These are phyloP conservation scores for Juglanconis sp. DNA, from an alignment of 2,329 filamentous ascomycete genomes.

Conservation along the genomic window DNA sequence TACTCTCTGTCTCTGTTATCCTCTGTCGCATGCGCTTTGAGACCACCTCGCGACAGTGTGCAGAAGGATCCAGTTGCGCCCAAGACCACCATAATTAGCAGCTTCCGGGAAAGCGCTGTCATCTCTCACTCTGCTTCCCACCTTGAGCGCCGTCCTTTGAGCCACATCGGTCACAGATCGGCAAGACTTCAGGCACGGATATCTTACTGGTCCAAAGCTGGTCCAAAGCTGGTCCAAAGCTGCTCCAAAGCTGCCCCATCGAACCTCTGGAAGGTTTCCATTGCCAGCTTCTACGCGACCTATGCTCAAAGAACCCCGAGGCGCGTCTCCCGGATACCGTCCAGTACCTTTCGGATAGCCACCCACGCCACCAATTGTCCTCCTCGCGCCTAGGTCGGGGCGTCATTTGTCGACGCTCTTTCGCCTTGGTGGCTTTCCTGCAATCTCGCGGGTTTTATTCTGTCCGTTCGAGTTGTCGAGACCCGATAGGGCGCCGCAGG, in stretches of 20 bases:
- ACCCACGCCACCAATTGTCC: background rate
- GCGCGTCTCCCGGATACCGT: background rate
- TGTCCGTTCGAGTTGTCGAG: conserved; percentile 1
- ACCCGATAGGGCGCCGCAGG: conserved; percentile 10
- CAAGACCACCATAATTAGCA: background rate
- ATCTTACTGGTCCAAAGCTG: background rate
- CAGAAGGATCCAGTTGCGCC: background rate
- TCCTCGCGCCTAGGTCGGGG: background rate
- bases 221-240: background rate
- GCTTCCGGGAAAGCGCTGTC: conserved; percentile 1
- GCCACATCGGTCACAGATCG: background rate
- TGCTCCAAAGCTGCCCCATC: background rate
- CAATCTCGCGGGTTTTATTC: background rate
- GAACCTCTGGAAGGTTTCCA: background rate
- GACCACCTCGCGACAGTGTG: background rate
- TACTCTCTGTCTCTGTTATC: background rate
- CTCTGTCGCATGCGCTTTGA: background rate
- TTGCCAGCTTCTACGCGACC: background rate
- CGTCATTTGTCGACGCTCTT: background rate
- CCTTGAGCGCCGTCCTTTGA: background rate
- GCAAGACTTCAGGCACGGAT: background rate
- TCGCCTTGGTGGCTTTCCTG: background rate
- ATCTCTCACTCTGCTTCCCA: background rate
- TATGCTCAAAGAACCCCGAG: background rate
- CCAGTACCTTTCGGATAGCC: background rate